Percentiles rank a stretch among this genome's conserved stretches.
Conservation (phyloP, 768 basidiomycete species). For the Tricholoma bakamatsutake region DNA sequence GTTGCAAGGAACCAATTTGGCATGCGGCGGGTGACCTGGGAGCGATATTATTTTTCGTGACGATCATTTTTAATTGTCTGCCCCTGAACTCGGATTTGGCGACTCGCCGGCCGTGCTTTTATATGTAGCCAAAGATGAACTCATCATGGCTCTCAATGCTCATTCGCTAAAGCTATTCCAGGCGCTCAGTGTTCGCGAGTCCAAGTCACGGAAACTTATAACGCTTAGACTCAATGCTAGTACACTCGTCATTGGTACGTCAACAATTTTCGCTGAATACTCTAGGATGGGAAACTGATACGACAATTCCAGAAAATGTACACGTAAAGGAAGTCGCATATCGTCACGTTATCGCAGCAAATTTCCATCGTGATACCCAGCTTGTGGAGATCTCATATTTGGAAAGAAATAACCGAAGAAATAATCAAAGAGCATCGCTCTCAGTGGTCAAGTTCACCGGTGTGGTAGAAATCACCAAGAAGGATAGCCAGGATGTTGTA, state of each 20-base stretch:
- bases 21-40: too few species aligned
- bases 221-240: slow-evolving; percentile 11
- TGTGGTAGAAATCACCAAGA: slow-evolving; percentile 28
- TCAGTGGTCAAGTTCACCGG: slow-evolving; percentile 41
- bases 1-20: too few species aligned
- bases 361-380: slow-evolving; percentile 24
- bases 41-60: too few species aligned
- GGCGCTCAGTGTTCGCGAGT: slow-evolving; percentile 11
- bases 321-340: slow-evolving; percentile 6
- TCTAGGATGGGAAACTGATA: not conserved
- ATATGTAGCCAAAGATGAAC: not conserved
- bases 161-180: not conserved
- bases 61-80: too few species aligned
- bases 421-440: slow-evolving; percentile 32
- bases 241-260: slow-evolving; percentile 9
- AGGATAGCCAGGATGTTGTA: slow-evolving; percentile 21
- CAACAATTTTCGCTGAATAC: not conserved
- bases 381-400: slow-evolving; percentile 48
- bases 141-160: not conserved
- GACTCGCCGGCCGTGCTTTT: too few species aligned
- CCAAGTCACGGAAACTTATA: slow-evolving; percentile 7
- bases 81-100: too few species aligned
- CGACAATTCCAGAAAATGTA: not conserved
- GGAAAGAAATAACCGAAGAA: slow-evolving; percentile 35
- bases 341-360: slow-evolving; percentile 52